phyloP scores from a whole-genome alignment of 768 basidiomycete genomes.

The Kwoniella mangroviensis region DNA sequence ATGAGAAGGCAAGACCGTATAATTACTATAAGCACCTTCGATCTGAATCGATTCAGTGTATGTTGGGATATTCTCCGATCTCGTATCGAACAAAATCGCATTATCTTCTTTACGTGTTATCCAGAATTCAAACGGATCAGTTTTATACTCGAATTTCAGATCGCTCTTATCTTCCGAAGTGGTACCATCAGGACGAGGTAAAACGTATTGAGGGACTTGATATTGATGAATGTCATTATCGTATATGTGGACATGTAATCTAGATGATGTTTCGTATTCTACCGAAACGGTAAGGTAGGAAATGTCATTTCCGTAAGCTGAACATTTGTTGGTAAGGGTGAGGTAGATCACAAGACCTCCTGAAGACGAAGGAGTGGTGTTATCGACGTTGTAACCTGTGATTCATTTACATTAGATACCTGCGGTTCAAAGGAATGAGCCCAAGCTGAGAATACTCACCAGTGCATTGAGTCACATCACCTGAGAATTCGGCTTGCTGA shows the following conservation, averaged over 20 bases:
- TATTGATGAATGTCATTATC: constrained; percentile 64
- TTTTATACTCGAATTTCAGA: constrained; percentile 69
- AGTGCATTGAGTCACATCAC: constrained; percentile 28
- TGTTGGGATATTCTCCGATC: constrained; percentile 66
- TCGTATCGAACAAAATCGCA: constrained; percentile 71
- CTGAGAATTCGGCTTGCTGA: constrained; percentile 26
- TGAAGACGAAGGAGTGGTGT: constrained; percentile 4
- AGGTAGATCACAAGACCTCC: constrained; percentile 29
- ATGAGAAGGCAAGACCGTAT: constrained; percentile 65
- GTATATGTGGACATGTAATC: constrained; percentile 58
- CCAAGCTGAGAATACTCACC: constrained; percentile 9
- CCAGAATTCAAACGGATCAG: constrained; percentile 77
- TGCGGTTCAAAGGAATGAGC: neutral
- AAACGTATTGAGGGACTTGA: constrained; percentile 65
- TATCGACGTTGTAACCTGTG: constrained; percentile 29
- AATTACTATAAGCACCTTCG: constrained; percentile 59
- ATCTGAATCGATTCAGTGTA: constrained; percentile 66
- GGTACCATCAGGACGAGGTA: constrained; percentile 49
- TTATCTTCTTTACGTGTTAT: constrained; percentile 70
- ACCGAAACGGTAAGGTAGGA: constrained; percentile 27
- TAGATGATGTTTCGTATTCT: constrained; percentile 30
- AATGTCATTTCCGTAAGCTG: constrained; percentile 39
- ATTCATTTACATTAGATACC: neutral
- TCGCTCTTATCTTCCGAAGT: constrained; percentile 59
- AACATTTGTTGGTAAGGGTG: constrained; percentile 11